These are phyloP conservation scores for Microsporum ferrugineum DNA, from an alignment of 2,329 filamentous ascomycete genomes.

Conservation along the genomic window DNA sequence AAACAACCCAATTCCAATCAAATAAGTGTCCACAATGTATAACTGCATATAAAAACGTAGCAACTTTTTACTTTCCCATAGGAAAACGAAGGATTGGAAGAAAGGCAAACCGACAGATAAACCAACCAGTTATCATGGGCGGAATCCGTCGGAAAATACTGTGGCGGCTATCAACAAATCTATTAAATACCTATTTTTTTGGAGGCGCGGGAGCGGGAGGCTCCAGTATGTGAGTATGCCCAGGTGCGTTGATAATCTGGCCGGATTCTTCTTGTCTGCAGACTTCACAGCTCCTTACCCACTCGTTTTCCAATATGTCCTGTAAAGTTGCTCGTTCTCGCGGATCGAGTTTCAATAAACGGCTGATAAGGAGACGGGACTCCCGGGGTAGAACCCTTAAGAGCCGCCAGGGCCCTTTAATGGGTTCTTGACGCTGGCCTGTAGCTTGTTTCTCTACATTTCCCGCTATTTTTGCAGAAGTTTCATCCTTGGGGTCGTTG, in stretches of 20 bases:
- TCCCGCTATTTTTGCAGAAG: conserved; percentile 6
- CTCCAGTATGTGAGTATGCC: conserved; percentile 77
- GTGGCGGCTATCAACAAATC: background rate
- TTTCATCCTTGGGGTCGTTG: conserved; percentile 8
- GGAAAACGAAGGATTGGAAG: background rate
- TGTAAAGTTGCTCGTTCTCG: conserved; percentile 70
- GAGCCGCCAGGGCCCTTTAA: conserved; percentile 86
- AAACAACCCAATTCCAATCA: background rate
- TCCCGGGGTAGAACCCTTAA: conserved; percentile 78
- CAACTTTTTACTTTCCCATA: background rate
- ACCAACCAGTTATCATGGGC: background rate
- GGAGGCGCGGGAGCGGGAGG: conserved; percentile 34
- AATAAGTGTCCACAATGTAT: background rate
- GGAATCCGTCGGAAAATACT: background rate
- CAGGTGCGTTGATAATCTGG: conserved; percentile 57
- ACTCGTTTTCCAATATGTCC: conserved; percentile 77
- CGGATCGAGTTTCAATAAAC: conserved; percentile 85
- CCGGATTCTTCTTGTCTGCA: conserved; percentile 70
- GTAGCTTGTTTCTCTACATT: conserved; percentile 9
- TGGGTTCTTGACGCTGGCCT: conserved; percentile 52
- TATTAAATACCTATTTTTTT: conserved; percentile 2
- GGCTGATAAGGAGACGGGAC: conserved; percentile 74
- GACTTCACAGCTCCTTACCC: conserved; percentile 75
- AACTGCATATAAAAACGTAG: background rate
- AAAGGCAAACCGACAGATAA: background rate